phyloP scores from a whole-genome alignment of 768 basidiomycete genomes.

The Mycena rosella region DNA sequence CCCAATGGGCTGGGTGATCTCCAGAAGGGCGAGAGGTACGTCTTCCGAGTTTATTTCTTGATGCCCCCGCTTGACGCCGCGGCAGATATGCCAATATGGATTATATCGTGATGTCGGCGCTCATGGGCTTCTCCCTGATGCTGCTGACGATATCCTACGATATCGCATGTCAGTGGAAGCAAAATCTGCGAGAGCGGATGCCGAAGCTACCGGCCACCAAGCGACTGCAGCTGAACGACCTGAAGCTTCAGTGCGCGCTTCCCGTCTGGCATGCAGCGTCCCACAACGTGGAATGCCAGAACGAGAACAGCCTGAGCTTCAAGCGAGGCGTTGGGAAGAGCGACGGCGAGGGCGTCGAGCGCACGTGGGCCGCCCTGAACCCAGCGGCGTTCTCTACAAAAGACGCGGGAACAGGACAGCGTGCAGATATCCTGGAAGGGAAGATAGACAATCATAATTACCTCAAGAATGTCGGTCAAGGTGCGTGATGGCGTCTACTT shows the following conservation, averaged over 20 bases:
- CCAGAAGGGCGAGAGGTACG: constrained; percentile 41
- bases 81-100: constrained; percentile 41
- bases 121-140: constrained; percentile 17
- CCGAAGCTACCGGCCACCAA: background rate
- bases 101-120: constrained; percentile 35
- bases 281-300: constrained; percentile 30
- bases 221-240: background rate
- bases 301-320: constrained; percentile 24
- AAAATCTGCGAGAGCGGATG: background rate
- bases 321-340: constrained; percentile 23
- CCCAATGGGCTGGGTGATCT: constrained; percentile 23
- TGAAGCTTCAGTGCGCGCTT: constrained; percentile 10
- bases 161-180: background rate
- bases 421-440: background rate
- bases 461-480: background rate
- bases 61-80: background rate
- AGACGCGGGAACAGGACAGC: constrained; percentile 44
- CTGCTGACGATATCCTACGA: background rate
- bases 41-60: background rate
- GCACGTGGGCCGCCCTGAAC: constrained; percentile 44
- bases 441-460: background rate
- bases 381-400: constrained; percentile 38
- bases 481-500: background rate
- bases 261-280: constrained; percentile 2
- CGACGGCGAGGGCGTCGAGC: background rate